Base-by-base conservation (phyloP, 1,284 basidiomycete genomes). In the Trichosporon faecale region DNA sequence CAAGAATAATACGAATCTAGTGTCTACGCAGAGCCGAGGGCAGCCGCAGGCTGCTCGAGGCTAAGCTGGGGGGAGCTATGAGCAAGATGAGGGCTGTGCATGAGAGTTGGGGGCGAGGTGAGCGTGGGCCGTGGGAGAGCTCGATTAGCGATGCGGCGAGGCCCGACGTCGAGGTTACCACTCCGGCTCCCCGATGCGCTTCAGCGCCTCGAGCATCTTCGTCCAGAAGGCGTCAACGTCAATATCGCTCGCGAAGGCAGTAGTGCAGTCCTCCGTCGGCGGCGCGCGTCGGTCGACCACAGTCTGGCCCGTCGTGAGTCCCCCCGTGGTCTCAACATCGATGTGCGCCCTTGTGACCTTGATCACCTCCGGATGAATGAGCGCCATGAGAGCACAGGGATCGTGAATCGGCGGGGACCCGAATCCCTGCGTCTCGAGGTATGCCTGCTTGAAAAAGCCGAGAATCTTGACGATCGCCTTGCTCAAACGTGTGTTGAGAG, bases 361-460 rank as follows among this genome's bases (percentile, higher is more conserved):
- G 16, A 68, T 16, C 14, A 75, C 63, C 2, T 65, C 46, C 11
- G 64, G 67, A 23, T 74, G 69, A 9, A 70, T 72, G 14, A 74
- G 69, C 8, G 64, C 44, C 9, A 73, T 73, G 14, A 75, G 68
- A 6, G 73, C 68, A 12, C 70, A 66, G 3, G 70, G 68, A 40
- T 75, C 73, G 65, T 75, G 74, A 2, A 75, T 70, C 0, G 74
- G 72, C 14, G 70, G 68, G 2, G 70, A 70, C 0, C 61, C 64
- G n/a, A 73, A 71, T 21, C 68, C 72, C 33, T 73, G 72, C 18
- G 33, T n/a, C 2, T 31, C 18, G 35, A 46, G 37, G 46, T 73
- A 69, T 25, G 69, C 35, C 65, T 64, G 23, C 27, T 65, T 65
- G 64, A 71, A 73, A 64, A 70, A 74, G 12, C 25, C 61, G 35